Evolutionary conservation across 768 basidiomycete genomes (phyloP), one percentile per base, ranked within the genome.

Genomic region (Serendipita sp.): DNA sequence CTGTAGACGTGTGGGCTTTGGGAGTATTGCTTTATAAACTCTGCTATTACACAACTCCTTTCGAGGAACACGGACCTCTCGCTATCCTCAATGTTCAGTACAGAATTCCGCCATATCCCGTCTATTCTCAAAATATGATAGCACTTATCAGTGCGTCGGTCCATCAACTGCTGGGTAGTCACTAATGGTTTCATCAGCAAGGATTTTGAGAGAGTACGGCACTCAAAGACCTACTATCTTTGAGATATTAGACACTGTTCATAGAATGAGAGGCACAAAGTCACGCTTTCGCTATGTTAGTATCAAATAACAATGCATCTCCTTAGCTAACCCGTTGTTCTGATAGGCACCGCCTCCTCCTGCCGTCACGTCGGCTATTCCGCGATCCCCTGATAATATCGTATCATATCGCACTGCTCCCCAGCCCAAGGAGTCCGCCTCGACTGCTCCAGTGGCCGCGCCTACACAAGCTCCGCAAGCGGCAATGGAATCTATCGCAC

Each of bases 11-110:
- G 0, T 99, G 96, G 96, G 96, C 96, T 0, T 80, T 99, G 27
- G 96, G 95, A 27, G 93, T 98, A 15, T 76, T 99, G 66, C 79
- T 99, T 13, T 99, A 97, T 78, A 99, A 98, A 77, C 82, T 99
- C 13, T 98, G 96, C 74, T 99, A 97, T 75, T 99, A 99, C 74
- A 99, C 94, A 0, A 99, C 96, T 0, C 96, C 96, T 0, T 99
- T 99, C 70, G 96, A 99, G 73, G 95, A 97, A 71, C 93, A 97
- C 69, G 95, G 95, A 0, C 89, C 91, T 2, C 76, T 99, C 62
- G 96, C 96, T 2, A 98, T 98, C 67, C 78, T 98, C 67, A 97
- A 97, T 70, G 94, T 94, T 40, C 91, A 94, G 70, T 99, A 97
- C 74, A 86, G 85, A 68, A 88, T 88, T 53, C 92, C 91, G 1